Conservation (phyloP, 768 basidiomycete genomes). For the Mycena amicta region DNA sequence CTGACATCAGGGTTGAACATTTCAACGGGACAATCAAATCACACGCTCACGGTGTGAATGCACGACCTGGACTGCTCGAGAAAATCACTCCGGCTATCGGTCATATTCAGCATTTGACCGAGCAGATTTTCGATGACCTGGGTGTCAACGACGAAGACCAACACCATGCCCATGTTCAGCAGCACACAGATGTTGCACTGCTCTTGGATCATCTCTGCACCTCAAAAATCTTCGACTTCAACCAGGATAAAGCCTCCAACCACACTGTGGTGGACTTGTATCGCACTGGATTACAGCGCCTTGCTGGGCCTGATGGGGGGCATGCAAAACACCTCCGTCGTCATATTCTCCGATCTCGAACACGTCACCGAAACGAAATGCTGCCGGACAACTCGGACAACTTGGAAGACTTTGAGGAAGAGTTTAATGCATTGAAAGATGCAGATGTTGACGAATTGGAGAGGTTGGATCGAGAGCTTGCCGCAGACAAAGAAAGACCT, state of each 20-base stretch:
- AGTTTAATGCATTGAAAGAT: too few species aligned
- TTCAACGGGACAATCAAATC: slow-evolving; percentile 26
- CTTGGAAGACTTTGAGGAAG: too few species aligned
- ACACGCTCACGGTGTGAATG: slow-evolving; percentile 25
- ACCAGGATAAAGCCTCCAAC: not conserved
- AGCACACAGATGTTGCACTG: slow-evolving; percentile 24
- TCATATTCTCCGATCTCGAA: slow-evolving; percentile 4
- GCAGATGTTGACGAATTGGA: too few species aligned
- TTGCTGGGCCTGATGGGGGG: slow-evolving; percentile 8
- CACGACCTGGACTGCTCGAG: slow-evolving; percentile 22
- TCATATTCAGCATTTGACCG: slow-evolving; percentile 20
- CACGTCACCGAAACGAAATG: not conserved
- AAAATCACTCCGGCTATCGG: slow-evolving; percentile 28
- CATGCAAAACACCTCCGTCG: slow-evolving; percentile 16
- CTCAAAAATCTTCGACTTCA: slow-evolving; percentile 3
- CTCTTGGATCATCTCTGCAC: slow-evolving; percentile 15
- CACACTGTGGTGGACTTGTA: slow-evolving; percentile 13
- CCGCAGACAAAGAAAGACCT: too few species aligned
- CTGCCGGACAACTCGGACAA: not conserved
- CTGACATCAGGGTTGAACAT: slow-evolving; percentile 30
- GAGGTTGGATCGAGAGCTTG: too few species aligned
- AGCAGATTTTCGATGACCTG: slow-evolving; percentile 21
- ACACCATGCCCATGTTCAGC: slow-evolving; percentile 23
- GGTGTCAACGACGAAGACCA: slow-evolving; percentile 22
- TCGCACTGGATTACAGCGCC: slow-evolving; percentile 1